Evolutionary conservation across 257 asterid species (phyloP).

Genomic region (Salvia splendens): DNA sequence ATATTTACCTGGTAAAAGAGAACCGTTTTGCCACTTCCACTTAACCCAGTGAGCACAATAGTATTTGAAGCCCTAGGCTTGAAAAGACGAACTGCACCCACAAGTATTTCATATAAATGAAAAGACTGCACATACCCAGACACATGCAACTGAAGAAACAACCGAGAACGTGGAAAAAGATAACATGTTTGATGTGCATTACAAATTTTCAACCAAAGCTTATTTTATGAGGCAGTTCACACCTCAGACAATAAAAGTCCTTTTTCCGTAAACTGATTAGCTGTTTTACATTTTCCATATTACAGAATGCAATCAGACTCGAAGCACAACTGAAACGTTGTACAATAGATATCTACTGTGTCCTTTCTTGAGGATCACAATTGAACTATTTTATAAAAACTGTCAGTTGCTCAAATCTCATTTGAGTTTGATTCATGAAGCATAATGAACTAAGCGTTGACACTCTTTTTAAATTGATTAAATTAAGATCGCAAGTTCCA

Average conservation of each 20-base stretch:
- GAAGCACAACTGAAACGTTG: constrained; percentile 1
- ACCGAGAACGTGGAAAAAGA: background rate
- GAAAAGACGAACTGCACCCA: constrained; percentile 55
- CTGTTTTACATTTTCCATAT: background rate
- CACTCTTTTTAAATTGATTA: background rate
- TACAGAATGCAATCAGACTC: constrained; percentile 5
- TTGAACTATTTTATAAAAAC: background rate
- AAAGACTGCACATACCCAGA: background rate
- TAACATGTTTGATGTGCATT: background rate
- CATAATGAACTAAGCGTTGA: background rate
- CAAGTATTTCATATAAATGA: constrained; percentile 5
- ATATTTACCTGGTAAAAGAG: constrained; percentile 66
- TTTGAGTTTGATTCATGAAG: background rate
- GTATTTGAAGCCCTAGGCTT: constrained; percentile 58
- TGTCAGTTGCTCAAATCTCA: background rate
- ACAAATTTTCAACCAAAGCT: background rate
- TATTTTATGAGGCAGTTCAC: too few relatives aligned
- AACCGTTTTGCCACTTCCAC: constrained; percentile 81
- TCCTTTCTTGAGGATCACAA: background rate
- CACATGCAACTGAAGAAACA: background rate
- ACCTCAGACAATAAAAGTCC: background rate
- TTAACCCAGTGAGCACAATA: constrained; percentile 64
- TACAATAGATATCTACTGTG: background rate
- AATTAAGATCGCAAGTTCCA: background rate
- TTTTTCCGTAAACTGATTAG: background rate